Evolutionary conservation across 345 rosid species (phyloP), one percentile per base, ranked within the genome.

Genomic region (Camelina laxa): DNA sequence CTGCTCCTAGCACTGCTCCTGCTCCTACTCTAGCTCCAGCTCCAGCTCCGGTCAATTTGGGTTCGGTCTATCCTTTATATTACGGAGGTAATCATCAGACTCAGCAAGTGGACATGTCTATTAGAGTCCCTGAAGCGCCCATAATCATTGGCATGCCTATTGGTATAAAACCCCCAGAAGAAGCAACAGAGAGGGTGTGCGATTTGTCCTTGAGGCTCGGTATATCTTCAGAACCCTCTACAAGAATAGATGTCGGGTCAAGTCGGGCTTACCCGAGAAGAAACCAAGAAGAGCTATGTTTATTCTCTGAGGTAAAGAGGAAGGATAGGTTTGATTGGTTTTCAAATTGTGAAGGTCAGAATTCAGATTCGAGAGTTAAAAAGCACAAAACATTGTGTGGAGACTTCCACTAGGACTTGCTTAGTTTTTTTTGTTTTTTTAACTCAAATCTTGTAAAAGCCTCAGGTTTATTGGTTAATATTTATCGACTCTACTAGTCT

Each of bases 131-230:
- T 10, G 89, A 79, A 48, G 62, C 76, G 21, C 79, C 83, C 10
- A 74, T 88, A 56, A 82, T 87, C 80, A 77, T 87, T 66, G 97
- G 98, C 69, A 87, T 83, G 83, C 97, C 98, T 45, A 39, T 88
- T 42, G 83, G 87, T 67, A 77, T 80, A 51, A 81, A 88, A 9
- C 72, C 82, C 13, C 60, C 79, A n/a, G 85, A 80, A 76, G 84
- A 60, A 68, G 66, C 80, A 20, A 56, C 75, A 27, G 85, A 71
- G 78, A 73, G 60, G 58, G 81, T 80, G 24, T 92, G 96, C 53
- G 98, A 95, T 85, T 83, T 95, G 47, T 89, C 97, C 24, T 81
- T 95, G 82, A 83, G 96, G 81, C 86, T 95, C 74, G 92, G 98
- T 78, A 78, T 72, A 58, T 81, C 80, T 33, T 79, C 88, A 44